Evolutionary conservation across 768 basidiomycete species (phyloP).

Genomic region (Psilocybe cyanescens): DNA sequence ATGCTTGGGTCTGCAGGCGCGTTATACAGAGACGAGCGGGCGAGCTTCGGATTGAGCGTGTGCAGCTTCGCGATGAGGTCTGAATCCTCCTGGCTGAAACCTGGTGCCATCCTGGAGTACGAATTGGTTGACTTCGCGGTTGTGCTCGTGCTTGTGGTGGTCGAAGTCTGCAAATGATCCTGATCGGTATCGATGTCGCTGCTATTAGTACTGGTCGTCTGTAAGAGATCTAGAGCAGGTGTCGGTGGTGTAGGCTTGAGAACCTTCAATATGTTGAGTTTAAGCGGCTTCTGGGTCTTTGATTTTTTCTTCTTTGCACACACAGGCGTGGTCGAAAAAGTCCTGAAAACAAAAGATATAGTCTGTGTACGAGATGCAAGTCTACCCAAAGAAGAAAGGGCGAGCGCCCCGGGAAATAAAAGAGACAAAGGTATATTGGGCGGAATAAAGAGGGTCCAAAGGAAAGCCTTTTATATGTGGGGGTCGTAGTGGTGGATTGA

Average conservation of each 20-base stretch:
- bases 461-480: neutral
- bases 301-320: constrained; percentile 10
- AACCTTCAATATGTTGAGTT: constrained; percentile 10
- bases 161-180: neutral
- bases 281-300: constrained; percentile 3
- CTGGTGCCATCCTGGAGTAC: constrained; percentile 19
- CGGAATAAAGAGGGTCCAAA: neutral
- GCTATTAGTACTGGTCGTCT: neutral
- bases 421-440: constrained; percentile 5
- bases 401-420: constrained; percentile 1
- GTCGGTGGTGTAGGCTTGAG: constrained; percentile 4
- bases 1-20: constrained; percentile 61
- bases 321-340: constrained; percentile 8
- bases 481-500: neutral
- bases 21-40: constrained; percentile 57
- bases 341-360: neutral
- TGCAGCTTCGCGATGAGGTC: constrained; percentile 61
- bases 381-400: neutral
- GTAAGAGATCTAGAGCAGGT: neutral
- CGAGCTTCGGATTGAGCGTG: constrained; percentile 62
- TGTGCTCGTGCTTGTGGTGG: neutral
- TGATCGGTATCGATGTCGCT: neutral
- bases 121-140: neutral
- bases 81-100: constrained; percentile 46
- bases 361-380: neutral